Evolutionary conservation across 1,284 basidiomycete genomes (phyloP), one percentile per base, ranked within the genome.

Genomic region (Sanguinoderma infundibulare): DNA sequence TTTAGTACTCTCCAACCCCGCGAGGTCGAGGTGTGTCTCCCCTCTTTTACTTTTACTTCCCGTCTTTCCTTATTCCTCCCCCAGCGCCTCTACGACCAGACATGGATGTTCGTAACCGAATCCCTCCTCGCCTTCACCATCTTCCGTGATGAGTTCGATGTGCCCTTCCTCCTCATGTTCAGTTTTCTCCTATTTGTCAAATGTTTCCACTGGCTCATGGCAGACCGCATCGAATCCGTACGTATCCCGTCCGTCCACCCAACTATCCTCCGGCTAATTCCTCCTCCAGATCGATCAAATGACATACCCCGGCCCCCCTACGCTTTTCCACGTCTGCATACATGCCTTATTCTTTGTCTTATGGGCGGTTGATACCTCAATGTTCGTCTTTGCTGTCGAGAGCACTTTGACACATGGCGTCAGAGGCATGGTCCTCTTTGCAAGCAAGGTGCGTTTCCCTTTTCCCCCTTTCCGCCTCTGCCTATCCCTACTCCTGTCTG

Each of bases 71-170:
- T 44, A 44, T 40, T 30, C 53, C 58, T 51, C 39, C 57, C 2
- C 38, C 72, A 96, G 94, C 91, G 96, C 47, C 82, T 99, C 1
- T 98, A 98, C 75, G 97, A 99, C 73, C 84, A 94, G 63, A 84
- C 95, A 44, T 98, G 97, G 97, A 96, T 97, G 79, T 98, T 98
- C 76, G 87, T 98, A 57, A 98, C 96, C 0, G 97, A 98, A 74
- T 96, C 94, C 6, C 82, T 99, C 39, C 81, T 99, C 50, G 97
- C 97, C 2, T 92, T 98, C 73, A 97, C 96, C 30, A 98, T 98
- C 69, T 99, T 99, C 79, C 85, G 96, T 60, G 92, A 95, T 74
- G 93, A 95, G 75, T 95, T 96, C 74, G 93, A 97, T 75, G 86
- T 91, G 17, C 87, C 90, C 1, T 98, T 98, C 73, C 91, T 91